Evolutionary conservation across 176 grass and related monocot genomes (phyloP).

Genomic region (Raddia guianensis): DNA sequence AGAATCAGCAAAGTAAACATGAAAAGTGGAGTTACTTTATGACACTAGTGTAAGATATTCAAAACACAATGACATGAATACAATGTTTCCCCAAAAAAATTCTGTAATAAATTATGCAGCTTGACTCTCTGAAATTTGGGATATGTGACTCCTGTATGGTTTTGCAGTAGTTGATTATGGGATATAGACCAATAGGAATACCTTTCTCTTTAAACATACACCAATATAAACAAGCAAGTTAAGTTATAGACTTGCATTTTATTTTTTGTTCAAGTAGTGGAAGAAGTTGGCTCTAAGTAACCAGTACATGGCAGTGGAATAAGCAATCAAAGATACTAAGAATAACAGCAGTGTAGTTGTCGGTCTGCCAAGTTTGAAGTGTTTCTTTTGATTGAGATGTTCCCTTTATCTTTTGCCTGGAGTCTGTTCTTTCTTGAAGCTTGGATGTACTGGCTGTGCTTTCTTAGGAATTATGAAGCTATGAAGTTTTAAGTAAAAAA

Average conservation of each 20-base stretch:
- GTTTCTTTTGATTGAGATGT: not conserved
- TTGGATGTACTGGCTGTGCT: not conserved
- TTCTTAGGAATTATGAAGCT: not conserved
- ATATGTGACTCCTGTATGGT: not conserved
- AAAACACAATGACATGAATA: constrained; percentile 11
- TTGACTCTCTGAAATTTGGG: not conserved
- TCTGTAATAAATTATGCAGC: not conserved
- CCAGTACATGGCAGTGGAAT: not conserved
- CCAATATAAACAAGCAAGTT: not conserved
- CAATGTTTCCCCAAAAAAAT: not conserved
- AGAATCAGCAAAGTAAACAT: not conserved
- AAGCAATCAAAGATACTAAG: not conserved
- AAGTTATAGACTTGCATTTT: not conserved
- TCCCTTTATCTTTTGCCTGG: not conserved
- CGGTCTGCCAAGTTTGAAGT: not conserved
- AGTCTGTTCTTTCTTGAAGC: not conserved
- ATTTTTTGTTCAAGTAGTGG: not conserved
- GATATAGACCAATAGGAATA: not conserved
- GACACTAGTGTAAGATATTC: not conserved
- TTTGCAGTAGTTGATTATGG: not conserved
- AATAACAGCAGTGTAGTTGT: not conserved
- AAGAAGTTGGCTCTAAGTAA: constrained; percentile 13
- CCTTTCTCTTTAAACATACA: not conserved
- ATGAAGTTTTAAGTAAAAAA: not conserved
- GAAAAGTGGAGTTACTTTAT: not conserved